Evolutionary conservation across 2,329 filamentous ascomycete species (phyloP).

Genomic region (Didymosphaeria variabile): DNA sequence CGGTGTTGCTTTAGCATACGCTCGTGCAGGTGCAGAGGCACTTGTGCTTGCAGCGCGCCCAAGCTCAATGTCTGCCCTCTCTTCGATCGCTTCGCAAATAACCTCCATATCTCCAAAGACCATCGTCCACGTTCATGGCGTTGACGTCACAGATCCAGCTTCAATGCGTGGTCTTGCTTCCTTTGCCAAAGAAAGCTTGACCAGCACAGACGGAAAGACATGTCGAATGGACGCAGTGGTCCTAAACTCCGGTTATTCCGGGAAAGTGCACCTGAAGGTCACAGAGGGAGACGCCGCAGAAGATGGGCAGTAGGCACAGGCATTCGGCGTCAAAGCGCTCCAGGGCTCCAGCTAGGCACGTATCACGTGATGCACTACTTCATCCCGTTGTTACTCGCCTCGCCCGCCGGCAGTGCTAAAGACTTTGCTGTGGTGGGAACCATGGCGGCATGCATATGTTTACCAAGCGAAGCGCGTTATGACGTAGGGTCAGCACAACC

Average conservation of each 20-base stretch:
- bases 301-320: not conserved
- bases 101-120: not conserved
- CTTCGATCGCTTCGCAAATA: not conserved
- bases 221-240: not conserved
- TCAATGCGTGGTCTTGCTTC: not conserved
- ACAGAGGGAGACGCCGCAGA: not conserved
- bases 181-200: not conserved
- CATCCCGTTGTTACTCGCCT: not conserved
- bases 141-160: not conserved
- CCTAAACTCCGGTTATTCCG: not conserved
- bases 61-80: not conserved
- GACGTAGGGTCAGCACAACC: no score
- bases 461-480: no score
- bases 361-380: constrained; percentile 1
- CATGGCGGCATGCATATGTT: not conserved
- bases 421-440: not conserved
- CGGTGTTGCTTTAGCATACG: no score
- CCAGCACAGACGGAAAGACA: not conserved
- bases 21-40: no score
- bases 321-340: not conserved
- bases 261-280: not conserved
- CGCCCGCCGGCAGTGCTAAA: not conserved
- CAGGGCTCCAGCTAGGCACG: not conserved
- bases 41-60: no score
- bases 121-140: not conserved